A percentile compares a stretch with the other conserved stretches of the same genome.
phyloP scores from a whole-genome alignment of 2,329 filamentous ascomycete species.

The Epicoccum nigrum region DNA sequence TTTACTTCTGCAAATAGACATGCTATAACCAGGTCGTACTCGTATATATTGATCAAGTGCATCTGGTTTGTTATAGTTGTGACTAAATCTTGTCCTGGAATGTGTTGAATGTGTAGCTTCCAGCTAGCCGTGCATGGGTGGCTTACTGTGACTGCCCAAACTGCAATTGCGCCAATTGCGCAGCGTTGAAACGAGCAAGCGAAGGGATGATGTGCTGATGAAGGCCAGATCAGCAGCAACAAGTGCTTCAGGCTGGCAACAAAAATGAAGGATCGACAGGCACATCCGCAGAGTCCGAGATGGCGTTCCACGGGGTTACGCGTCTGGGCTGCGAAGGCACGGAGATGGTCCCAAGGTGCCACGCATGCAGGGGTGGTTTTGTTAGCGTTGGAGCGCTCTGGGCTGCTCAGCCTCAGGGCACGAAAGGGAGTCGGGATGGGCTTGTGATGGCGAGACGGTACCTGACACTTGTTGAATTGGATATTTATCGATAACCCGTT shows the following conservation, averaged over 20 bases:
- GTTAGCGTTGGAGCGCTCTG: slow-evolving; percentile 7
- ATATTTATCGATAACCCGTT: slow-evolving; percentile 11
- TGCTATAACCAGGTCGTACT: neutral
- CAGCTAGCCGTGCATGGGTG: no score
- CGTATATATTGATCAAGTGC: neutral
- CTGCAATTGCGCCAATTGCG: no score
- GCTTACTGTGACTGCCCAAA: no score
- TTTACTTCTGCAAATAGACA: neutral
- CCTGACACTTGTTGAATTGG: slow-evolving; percentile 17
- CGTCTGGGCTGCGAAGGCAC: slow-evolving; percentile 4
- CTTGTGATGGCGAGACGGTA: slow-evolving; percentile 11
- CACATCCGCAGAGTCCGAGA: slow-evolving; percentile 8
- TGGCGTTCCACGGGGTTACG: slow-evolving; percentile 10
- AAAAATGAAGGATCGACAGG: slow-evolving; percentile 9
- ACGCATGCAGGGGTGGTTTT: slow-evolving; percentile 11
- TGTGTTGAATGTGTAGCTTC: no score
- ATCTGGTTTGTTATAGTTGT: neutral
- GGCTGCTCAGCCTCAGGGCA: slow-evolving; percentile 15
- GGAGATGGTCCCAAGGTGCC: neutral
- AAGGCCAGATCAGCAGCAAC: neutral
- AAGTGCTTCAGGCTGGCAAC: neutral
- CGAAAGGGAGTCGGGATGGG: slow-evolving; percentile 1
- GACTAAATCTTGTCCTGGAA: neutral
- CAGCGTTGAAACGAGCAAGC: no score
- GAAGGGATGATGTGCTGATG: neutral